Evolutionary conservation across 768 basidiomycete species (phyloP), one percentile per base, ranked within the genome.

Genomic region (Guyanaporus albipodus): DNA sequence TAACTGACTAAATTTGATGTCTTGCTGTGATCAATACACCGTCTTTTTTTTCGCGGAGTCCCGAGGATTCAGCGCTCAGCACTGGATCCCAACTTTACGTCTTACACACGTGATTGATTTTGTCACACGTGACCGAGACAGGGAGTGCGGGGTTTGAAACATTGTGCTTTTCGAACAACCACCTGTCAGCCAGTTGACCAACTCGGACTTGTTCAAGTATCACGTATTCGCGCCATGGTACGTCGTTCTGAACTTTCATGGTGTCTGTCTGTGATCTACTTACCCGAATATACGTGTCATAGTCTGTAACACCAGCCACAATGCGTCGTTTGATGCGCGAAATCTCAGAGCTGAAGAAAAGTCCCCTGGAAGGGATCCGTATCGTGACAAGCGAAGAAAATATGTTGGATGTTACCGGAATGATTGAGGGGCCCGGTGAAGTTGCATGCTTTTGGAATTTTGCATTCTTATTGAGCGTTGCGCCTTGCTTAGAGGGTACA

Each of bases 291-390:
- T 15, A 19, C 33, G 23, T 40, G 6, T 28, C 29, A 17, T 44
- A 75, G 74, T 68, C 74, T 35, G 61, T 75, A 33, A 56, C 66
- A 19, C 77, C 83, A 48, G 64, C 78, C 47, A 80, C 81, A 33
- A 78, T 91, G 70, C 90, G 92, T 54, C 85, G 89, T 50, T 71
- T 96, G 60, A 87, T 94, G 77, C 83, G 88, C 43, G 93, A 96
- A 70, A 75, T 93, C 35, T 76, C 73, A 31, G 84, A 88, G 56
- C 79, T 97, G 49, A 82, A 83, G 67, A 85, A 76, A 51, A 83
- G 73, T 52, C 93, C 93, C 28, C 88, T 87, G 11, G 93, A 96
- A 60, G 93, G 92, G n/a, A 91, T 96, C 62, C 83, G 93, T 56
- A 76, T 96, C 23, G 79, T 85, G 45, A 81, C 86, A 4, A 86